Percentiles rank a stretch among this genome's conserved stretches.
Evolutionary conservation across 257 asterid genomes (phyloP).

Genomic region (Solanum pimpinellifolium): DNA sequence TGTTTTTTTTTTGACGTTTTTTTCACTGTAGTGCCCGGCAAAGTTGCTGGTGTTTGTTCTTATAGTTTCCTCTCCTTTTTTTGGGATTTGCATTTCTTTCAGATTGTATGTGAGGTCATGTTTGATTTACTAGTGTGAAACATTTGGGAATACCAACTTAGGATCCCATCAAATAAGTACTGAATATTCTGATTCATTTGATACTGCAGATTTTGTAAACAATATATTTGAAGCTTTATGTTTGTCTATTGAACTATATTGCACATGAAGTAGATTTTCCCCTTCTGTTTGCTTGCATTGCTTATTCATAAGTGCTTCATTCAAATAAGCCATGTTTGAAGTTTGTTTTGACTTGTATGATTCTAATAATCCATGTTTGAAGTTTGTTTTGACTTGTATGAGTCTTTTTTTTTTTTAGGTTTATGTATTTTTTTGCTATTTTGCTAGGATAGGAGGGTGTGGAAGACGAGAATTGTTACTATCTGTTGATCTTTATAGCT

Average conservation of each 20-base stretch:
- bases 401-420: background rate
- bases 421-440: background rate
- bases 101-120: slow-evolving; percentile 46
- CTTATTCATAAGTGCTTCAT: background rate
- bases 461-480: background rate
- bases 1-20: slow-evolving; percentile 12
- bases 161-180: slow-evolving; percentile 40
- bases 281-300: background rate
- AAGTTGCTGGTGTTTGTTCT: slow-evolving; percentile 18
- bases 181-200: slow-evolving; percentile 29
- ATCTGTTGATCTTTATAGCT: background rate
- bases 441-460: background rate
- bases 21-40: slow-evolving; percentile 32
- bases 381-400: background rate
- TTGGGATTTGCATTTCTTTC: slow-evolving; percentile 36
- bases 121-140: slow-evolving; percentile 49
- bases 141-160: slow-evolving; percentile 31
- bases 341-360: background rate
- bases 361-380: background rate
- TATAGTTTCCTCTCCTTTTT: slow-evolving; percentile 9
- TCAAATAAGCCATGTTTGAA: background rate
- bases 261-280: background rate
- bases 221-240: background rate
- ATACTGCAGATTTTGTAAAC: slow-evolving; percentile 15
- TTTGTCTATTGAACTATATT: background rate